Conservation (phyloP, 495 filamentous ascomycete species). For the Astrothelium subdiscretum region DNA sequence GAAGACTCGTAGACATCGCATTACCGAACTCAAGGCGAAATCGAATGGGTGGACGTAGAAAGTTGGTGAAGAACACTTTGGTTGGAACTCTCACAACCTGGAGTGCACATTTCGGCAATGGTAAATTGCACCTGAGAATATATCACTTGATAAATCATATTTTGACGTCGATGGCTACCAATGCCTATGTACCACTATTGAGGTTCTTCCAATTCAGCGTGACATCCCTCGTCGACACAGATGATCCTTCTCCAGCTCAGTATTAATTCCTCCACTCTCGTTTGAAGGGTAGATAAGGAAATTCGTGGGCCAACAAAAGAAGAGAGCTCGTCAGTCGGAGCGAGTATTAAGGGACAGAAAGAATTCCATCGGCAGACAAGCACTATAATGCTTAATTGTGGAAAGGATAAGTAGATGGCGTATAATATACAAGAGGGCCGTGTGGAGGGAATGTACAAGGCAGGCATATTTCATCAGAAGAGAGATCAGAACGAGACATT, state of each 20-base stretch:
- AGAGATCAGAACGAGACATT: background rate
- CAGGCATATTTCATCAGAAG: background rate
- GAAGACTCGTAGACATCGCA: too few species aligned
- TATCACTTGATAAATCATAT: background rate
- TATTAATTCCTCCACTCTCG: background rate
- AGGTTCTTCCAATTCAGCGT: background rate
- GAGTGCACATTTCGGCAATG: too few species aligned
- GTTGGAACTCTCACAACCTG: too few species aligned
- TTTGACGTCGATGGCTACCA: background rate
- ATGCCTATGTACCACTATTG: background rate
- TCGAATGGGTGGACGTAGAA: too few species aligned
- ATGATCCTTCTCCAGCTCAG: background rate
- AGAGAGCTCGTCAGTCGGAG: background rate
- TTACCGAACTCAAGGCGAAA: too few species aligned
- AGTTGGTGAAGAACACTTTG: too few species aligned
- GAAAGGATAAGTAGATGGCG: background rate
- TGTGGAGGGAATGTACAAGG: background rate
- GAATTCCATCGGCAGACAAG: background rate
- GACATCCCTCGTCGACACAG: background rate
- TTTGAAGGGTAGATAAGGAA: background rate
- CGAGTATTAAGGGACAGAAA: background rate
- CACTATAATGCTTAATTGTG: background rate
- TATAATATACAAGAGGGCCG: background rate
- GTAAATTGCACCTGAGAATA: too few species aligned
- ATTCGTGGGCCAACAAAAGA: background rate